Conservation (phyloP, 768 basidiomycete species). For the Leucocoprinus sp. region DNA sequence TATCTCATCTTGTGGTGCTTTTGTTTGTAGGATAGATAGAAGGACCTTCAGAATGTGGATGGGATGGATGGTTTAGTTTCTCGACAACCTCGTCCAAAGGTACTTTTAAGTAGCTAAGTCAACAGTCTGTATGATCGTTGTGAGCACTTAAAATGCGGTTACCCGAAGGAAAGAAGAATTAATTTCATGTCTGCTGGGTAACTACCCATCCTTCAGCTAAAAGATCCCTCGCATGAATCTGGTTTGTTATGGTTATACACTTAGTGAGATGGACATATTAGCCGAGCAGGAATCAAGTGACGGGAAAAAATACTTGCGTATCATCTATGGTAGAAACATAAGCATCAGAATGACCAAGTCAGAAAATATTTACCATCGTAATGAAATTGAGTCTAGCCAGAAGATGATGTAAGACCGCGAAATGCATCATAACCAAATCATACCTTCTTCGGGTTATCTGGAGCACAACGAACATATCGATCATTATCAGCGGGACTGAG, state of each 20-base stretch:
- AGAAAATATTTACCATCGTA: constrained; percentile 56
- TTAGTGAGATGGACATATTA: constrained; percentile 14
- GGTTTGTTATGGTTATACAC: constrained; percentile 24
- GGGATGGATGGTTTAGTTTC: too few species aligned
- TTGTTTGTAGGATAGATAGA: too few species aligned
- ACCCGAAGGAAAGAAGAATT: too few species aligned
- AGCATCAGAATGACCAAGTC: background rate
- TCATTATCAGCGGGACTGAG: constrained; percentile 76
- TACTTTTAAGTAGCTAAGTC: too few species aligned
- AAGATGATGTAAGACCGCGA: background rate
- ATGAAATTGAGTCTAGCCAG: constrained; percentile 61
- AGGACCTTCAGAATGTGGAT: too few species aligned
- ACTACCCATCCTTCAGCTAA: background rate
- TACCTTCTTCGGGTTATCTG: constrained; percentile 84
- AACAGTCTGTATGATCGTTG: too few species aligned
- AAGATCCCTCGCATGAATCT: background rate
- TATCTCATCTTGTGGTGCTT: background rate
- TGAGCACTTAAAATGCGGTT: too few species aligned
- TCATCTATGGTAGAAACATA: constrained; percentile 35
- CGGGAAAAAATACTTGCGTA: constrained; percentile 36
- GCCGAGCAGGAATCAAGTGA: background rate
- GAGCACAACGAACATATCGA: constrained; percentile 68
- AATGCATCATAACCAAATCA: constrained; percentile 13
- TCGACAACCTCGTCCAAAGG: too few species aligned
- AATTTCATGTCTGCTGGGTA: too few species aligned